Conservation (phyloP, 1,284 basidiomycete genomes). For the Melampsora larici-populina region DNA sequence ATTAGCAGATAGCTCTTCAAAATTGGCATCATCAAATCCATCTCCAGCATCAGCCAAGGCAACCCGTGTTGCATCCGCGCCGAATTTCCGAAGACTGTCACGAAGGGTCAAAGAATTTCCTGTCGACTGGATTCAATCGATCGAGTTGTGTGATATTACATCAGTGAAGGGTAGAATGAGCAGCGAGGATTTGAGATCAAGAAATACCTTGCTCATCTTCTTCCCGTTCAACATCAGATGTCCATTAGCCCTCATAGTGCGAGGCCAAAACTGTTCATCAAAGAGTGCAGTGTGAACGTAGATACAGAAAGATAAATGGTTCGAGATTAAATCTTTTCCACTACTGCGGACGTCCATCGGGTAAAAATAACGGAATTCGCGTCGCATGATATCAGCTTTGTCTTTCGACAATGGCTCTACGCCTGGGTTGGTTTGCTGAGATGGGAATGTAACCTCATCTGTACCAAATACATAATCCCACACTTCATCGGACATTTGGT, state of each 20-base stretch:
- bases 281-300: slow-evolving; percentile 95
- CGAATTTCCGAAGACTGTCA: slow-evolving; percentile 78
- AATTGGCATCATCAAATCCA: slow-evolving; percentile 95
- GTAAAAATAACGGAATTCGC: slow-evolving; percentile 96
- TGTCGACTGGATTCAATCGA: slow-evolving; percentile 68
- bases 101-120: slow-evolving; percentile 79
- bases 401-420: slow-evolving; percentile 62
- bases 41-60: slow-evolving; percentile 95
- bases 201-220: slow-evolving; percentile 72
- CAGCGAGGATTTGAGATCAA: not conserved
- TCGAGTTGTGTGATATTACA: not conserved
- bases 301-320: slow-evolving; percentile 90
- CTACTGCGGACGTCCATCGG: slow-evolving; percentile 97
- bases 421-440: slow-evolving; percentile 53
- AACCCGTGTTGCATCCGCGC: slow-evolving; percentile 86
- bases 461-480: slow-evolving; percentile 88
- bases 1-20: slow-evolving; percentile 97
- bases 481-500: slow-evolving; percentile 93
- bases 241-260: slow-evolving; percentile 88
- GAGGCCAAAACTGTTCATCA: slow-evolving; percentile 88
- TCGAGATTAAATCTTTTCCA: slow-evolving; percentile 96
- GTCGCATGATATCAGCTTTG: slow-evolving; percentile 77
- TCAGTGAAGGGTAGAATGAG: not conserved
- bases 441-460: slow-evolving; percentile 68
- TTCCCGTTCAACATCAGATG: slow-evolving; percentile 97